phyloP scores from a whole-genome alignment of 139 green algal species.

The Mychonastes homosphaera region DNA sequence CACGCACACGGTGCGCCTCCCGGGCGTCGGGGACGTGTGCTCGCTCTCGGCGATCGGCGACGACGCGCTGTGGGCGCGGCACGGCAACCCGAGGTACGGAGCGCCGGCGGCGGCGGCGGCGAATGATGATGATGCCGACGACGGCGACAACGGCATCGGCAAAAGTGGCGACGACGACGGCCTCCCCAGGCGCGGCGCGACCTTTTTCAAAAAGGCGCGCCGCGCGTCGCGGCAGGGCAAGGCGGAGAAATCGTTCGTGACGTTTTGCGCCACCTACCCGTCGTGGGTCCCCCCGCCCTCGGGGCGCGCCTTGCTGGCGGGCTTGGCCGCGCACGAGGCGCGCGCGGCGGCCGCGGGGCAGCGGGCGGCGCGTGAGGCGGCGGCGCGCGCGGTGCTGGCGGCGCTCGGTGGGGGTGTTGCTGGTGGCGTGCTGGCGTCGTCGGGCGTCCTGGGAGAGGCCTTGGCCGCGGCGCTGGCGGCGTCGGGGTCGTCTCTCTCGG shows the following conservation, averaged over 20 bases:
- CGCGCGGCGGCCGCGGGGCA: slow-evolving; percentile 5
- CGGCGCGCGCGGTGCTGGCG: too few relatives aligned
- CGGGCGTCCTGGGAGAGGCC: too few relatives aligned
- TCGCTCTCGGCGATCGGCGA: slow-evolving; percentile 70
- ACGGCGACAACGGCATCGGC: neutral
- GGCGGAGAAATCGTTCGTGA: slow-evolving; percentile 87
- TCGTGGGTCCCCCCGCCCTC: slow-evolving; percentile 52
- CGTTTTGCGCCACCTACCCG: slow-evolving; percentile 79
- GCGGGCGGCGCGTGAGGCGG: too few relatives aligned
- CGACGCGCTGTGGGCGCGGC: slow-evolving; percentile 49
- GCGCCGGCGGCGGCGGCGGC: slow-evolving; percentile 16
- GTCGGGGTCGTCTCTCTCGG: too few relatives aligned
- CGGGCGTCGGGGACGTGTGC: slow-evolving; percentile 87
- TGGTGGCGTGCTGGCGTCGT: too few relatives aligned
- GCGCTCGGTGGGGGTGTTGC: too few relatives aligned
- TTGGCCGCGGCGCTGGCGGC: too few relatives aligned
- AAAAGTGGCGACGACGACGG: too few relatives aligned
- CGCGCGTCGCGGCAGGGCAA: slow-evolving; percentile 91
- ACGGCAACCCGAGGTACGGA: slow-evolving; percentile 80
- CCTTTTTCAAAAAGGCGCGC: too few relatives aligned
- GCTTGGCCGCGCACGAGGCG: slow-evolving; percentile 12
- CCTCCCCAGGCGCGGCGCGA: too few relatives aligned
- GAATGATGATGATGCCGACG: neutral
- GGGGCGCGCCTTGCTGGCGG: slow-evolving; percentile 39
- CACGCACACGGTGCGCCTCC: slow-evolving; percentile 43